Evolutionary conservation across 345 rosid genomes (phyloP).

Genomic region (Salix koriyanagi): DNA sequence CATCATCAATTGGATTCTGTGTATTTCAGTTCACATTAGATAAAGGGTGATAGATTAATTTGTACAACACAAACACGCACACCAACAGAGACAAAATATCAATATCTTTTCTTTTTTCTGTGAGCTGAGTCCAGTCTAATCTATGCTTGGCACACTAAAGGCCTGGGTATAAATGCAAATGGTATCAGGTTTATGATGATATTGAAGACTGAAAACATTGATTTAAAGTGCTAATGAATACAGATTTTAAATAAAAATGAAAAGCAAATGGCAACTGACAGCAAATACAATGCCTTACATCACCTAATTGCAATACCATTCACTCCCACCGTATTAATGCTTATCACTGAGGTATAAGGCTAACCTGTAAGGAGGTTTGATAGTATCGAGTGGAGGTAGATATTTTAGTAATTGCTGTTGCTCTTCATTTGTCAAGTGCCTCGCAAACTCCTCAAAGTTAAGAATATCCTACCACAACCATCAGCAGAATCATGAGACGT

Average conservation of each 20-base stretch:
- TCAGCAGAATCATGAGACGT: constrained; percentile 1
- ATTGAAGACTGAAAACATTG: not conserved
- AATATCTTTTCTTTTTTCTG: not conserved
- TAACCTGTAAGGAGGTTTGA: constrained; percentile 59
- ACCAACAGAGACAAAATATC: not conserved
- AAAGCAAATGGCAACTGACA: not conserved
- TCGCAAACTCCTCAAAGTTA: constrained; percentile 68
- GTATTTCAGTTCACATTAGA: not conserved
- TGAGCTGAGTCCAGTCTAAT: not conserved
- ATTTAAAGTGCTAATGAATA: not conserved
- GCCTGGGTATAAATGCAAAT: not conserved
- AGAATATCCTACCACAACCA: constrained; percentile 58
- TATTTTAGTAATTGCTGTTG: constrained; percentile 68
- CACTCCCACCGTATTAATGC: not conserved
- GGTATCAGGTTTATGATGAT: not conserved
- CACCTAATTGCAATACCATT: not conserved
- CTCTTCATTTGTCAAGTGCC: constrained; percentile 68
- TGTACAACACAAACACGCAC: not conserved
- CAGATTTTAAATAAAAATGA: not conserved
- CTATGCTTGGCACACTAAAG: not conserved
- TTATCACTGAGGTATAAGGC: not conserved
- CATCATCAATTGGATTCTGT: constrained; percentile 6
- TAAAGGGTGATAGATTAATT: not conserved
- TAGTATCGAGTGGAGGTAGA: constrained; percentile 62
- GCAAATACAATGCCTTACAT: not conserved